Evolutionary conservation across 805 yeast species (phyloP).

Genomic region (Tetrapisispora phaffii): DNA sequence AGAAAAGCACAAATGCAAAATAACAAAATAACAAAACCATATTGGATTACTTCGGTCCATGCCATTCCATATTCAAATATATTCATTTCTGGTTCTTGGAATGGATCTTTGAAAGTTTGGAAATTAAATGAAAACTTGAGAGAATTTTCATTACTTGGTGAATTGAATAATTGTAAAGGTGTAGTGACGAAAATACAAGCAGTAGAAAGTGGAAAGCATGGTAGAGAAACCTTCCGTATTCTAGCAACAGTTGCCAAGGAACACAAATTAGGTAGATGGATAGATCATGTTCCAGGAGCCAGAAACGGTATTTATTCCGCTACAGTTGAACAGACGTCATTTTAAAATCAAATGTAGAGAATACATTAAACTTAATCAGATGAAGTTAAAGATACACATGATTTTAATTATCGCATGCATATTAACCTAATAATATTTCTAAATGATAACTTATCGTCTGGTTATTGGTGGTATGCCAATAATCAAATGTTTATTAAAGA

Average conservation of each 20-base stretch:
- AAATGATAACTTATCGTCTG: not conserved
- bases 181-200: constrained; percentile 54
- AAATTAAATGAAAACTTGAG: constrained; percentile 55
- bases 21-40: constrained; percentile 47
- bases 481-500: not conserved
- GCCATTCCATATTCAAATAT: constrained; percentile 80
- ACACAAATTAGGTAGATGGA: constrained; percentile 85
- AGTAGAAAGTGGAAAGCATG: constrained; percentile 43
- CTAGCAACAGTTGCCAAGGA: constrained; percentile 71
- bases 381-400: not conserved
- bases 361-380: not conserved
- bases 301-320: constrained; percentile 64
- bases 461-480: not conserved
- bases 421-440: not conserved
- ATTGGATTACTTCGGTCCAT: constrained; percentile 72
- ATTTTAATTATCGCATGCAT: constrained; percentile 1
- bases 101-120: constrained; percentile 75
- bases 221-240: constrained; percentile 43
- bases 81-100: constrained; percentile 82
- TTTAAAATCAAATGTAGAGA: not conserved
- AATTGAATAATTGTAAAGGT: constrained; percentile 54
- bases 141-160: constrained; percentile 47
- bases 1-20: constrained; percentile 50
- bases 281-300: constrained; percentile 48
- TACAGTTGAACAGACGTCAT: constrained; percentile 33